Percentiles rank a stretch among this genome's conserved stretches.
phyloP scores from a whole-genome alignment of 1,284 basidiomycete species.

The Malassezia arunalokei region DNA sequence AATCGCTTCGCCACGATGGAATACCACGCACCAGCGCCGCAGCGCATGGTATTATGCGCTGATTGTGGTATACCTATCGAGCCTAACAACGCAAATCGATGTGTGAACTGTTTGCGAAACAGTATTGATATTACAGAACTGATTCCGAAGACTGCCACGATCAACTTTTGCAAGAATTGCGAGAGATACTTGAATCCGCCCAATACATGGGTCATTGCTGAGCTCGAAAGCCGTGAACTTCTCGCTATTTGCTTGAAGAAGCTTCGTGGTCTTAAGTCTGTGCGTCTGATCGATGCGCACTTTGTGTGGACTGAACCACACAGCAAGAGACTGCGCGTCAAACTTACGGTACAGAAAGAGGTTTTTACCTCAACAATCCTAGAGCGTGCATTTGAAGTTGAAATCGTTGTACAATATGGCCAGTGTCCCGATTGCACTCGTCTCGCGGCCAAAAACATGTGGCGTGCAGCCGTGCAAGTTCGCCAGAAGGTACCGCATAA shows the following conservation, averaged over 20 bases:
- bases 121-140: conserved; percentile 93
- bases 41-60: conserved; percentile 47
- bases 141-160: conserved; percentile 89
- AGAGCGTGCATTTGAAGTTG: conserved; percentile 94
- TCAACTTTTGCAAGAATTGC: conserved; percentile 91
- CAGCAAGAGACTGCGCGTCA: conserved; percentile 80
- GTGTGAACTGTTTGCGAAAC: conserved; percentile 79
- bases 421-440: conserved; percentile 89
- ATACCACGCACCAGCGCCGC: conserved; percentile 33
- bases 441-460: conserved; percentile 94
- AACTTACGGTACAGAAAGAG: conserved; percentile 96
- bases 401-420: conserved; percentile 85
- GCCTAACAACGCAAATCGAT: conserved; percentile 89
- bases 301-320: conserved; percentile 99
- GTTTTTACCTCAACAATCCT: conserved; percentile 87
- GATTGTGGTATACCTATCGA: conserved; percentile 72
- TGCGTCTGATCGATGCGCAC: conserved; percentile 87
- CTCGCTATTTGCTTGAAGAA: conserved; percentile 67
- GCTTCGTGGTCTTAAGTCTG: conserved; percentile 83
- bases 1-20: conserved; percentile 19
- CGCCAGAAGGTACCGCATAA: conserved; percentile 82
- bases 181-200: conserved; percentile 91
- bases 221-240: conserved; percentile 82
- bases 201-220: conserved; percentile 68
- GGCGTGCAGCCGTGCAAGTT: conserved; percentile 93